Evolutionary conservation across 2,329 filamentous ascomycete species (phyloP).

Genomic region (Davidsoniella australis): DNA sequence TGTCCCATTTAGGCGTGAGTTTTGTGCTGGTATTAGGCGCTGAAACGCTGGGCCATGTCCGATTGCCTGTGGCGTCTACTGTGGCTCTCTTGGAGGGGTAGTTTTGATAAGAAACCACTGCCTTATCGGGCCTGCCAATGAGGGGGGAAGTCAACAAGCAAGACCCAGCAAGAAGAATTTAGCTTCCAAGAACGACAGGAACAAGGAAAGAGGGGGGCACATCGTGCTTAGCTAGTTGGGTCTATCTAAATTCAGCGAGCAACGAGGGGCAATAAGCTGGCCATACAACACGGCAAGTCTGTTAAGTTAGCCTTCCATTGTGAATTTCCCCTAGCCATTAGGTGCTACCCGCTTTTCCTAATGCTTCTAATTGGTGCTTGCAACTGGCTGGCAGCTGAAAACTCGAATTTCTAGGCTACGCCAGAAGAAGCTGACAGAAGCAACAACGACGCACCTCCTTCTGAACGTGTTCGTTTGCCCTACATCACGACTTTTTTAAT

Average conservation of each 20-base stretch:
- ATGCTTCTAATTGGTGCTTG: neutral
- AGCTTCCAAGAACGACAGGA: no score
- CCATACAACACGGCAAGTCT: no score
- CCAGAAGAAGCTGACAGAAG: slow-evolving; percentile 13
- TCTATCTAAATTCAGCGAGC: no score
- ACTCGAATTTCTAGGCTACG: neutral
- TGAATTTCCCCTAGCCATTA: neutral
- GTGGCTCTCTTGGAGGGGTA: slow-evolving; percentile 7
- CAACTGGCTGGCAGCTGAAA: slow-evolving; percentile 5
- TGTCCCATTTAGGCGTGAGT: neutral
- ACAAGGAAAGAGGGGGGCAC: no score
- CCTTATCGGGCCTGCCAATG: slow-evolving; percentile 5
- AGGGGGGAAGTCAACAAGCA: neutral
- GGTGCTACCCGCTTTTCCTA: neutral
- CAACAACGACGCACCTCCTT: slow-evolving; percentile 1
- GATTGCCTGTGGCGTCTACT: neutral
- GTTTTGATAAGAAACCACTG: neutral
- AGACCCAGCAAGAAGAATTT: no score
- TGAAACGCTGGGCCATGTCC: slow-evolving; percentile 1
- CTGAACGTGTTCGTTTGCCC: slow-evolving; percentile 11
- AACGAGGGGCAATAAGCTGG: no score
- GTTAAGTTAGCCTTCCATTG: neutral
- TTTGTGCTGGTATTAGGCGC: neutral
- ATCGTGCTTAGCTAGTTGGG: no score
- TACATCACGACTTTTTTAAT: slow-evolving; percentile 7